A percentile compares a stretch with the other conserved stretches of the same genome.
phyloP scores from a whole-genome alignment of 1,284 basidiomycete genomes.

The Naganishia sp. region DNA sequence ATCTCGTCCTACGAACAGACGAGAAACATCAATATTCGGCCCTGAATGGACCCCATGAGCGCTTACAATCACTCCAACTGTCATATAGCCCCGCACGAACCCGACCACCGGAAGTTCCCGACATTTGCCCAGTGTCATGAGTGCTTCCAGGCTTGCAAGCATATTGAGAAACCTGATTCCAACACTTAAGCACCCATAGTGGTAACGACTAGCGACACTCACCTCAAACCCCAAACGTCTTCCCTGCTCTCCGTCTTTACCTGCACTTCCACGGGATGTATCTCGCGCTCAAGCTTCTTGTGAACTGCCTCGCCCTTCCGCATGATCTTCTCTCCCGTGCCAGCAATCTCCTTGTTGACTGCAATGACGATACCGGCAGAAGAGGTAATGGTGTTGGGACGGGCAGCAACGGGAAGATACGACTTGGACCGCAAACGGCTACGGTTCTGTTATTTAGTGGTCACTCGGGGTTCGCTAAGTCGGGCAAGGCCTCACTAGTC shows the following conservation, averaged over 20 bases:
- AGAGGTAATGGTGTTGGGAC: conserved; percentile 66
- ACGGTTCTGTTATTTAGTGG: not conserved
- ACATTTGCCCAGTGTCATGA: conserved; percentile 59
- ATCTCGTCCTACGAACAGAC: too few species aligned
- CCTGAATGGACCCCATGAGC: too few species aligned
- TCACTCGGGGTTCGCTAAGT: not conserved
- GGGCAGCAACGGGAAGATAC: conserved; percentile 58
- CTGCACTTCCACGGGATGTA: conserved; percentile 63
- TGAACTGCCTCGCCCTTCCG: conserved; percentile 61
- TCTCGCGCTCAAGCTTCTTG: conserved; percentile 72
- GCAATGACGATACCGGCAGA: conserved; percentile 66
- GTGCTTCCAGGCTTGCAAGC: conserved; percentile 60
- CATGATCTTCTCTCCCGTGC: conserved; percentile 62
- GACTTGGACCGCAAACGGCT: conserved; percentile 56
- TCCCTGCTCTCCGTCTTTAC: conserved; percentile 61
- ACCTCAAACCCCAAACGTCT: conserved; percentile 73
- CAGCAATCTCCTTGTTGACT: conserved; percentile 63
- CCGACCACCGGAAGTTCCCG: conserved; percentile 74
- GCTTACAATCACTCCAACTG: conserved; percentile 69
- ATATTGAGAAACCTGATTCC: conserved; percentile 63
- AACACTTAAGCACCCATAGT: conserved; percentile 12
- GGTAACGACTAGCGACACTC: conserved; percentile 36
- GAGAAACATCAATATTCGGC: too few species aligned
- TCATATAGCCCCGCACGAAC: conserved; percentile 61
- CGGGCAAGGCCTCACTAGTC: conserved; percentile 6